Base-by-base conservation (phyloP, 192 early-diverging fungal species). In the Umbelopsis isabellina region DNA sequence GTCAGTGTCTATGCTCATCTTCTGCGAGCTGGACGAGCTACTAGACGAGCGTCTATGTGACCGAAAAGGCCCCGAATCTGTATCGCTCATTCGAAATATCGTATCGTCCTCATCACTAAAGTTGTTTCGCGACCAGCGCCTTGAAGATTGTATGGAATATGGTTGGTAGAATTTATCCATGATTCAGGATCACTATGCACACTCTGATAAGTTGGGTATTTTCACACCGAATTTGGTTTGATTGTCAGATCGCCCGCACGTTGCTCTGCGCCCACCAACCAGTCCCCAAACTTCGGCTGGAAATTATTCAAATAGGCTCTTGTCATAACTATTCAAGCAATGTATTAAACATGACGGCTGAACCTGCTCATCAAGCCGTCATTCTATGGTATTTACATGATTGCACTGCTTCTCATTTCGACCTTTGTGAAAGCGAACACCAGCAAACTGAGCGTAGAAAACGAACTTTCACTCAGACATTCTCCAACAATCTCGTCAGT, bases 351-450 rank as follows among this genome's bases (percentile, higher is more conserved):
- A 61, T 61, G 55, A 61, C 55, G 13, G 55, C 25, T 35, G 27
- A 16, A 22, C 27, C 55, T 65, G 55, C 58, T n/a, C 58, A 64
- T 30, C 69, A 70, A 48, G 52, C 75, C 33, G 75, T 68, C 20
- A 67, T 72, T 4, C 30, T 76, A 45, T 76, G 75, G 75, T 49
- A 76, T 50, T 35, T 76, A 53, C 66, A 72, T 8, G 66, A 67
- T 11, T 72, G 52, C 46, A 68, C 68, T 15, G 64, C 65, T 20
- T 72, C 69, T 4, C 66, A 67, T 49, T 76, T 72, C 27, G 49
- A 71, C n/a, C 15, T 50, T 15, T 41, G 7, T 18, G n/a, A 27
- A 30, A 9, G 51, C 33, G 27, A 48, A 55, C 65, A 71, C 46
- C 49, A 23, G 33, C 48, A 70, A 21, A 71, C 46, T 1, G 52